Base-by-base conservation (phyloP, 208 protist genomes). In the Trypanosoma scelopori region DNA sequence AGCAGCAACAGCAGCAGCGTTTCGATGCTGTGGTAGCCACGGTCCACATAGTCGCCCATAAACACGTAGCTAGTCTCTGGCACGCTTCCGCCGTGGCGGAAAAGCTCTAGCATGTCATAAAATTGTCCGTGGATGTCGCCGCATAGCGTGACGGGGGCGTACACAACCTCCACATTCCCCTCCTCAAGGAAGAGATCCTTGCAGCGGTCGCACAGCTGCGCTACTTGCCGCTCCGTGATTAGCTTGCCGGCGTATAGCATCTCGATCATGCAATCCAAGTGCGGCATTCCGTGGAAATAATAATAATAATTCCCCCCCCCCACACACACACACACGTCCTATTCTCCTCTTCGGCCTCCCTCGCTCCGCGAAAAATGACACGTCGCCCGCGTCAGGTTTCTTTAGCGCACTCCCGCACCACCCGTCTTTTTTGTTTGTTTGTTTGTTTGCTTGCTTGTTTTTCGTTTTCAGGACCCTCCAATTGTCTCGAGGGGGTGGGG, bases 81-180 rank as follows among this genome's bases (percentile, higher is more conserved):
- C 48, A 95, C 81, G 30, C 86, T 71, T 12, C 97, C 97, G 16
- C 96, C 97, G 59, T 98, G 93, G 57, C 87, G 81, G 70, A 99
- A 99, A 20, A 99, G 85, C 81, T 99, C 92, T 37, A 98, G 80
- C 18, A 99, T 82, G 72, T 99, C 98, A 73, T 95, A 98, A 61
- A 99, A 99, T 84, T 99, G 98, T 0, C 98, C 99, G 76, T 99
- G 99, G 52, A 99, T 98, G 78, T 99, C 99, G 20, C 99, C 99
- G 78, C 98, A 99, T 1, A 99, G 96, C 0, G 97, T 99, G 1
- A 99, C 97, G 1, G 99, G 98, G n/a, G 94, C 83, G 50, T 81
- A 71, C 12, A 99, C 89, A 12, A 80, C 69, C 60, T 98, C 87
- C 23, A 99, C 95, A 70, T 99, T 99, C 45, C 86, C 81, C 39